These are phyloP conservation scores for Paramecium sonneborni DNA, from an alignment of 73 alveolate species.

Conservation along the genomic window DNA sequence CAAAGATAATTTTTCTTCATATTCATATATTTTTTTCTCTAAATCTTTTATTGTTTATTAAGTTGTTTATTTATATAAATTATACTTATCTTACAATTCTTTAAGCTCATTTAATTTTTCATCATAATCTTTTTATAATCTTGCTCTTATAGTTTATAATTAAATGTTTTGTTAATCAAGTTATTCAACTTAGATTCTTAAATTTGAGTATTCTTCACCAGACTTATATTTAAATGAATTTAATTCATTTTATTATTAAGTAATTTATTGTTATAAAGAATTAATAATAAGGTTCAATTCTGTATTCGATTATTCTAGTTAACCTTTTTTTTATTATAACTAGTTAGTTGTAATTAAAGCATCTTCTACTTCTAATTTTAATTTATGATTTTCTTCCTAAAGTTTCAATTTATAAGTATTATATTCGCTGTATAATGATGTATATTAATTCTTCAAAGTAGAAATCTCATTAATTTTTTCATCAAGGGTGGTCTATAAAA, in stretches of 20 bases:
- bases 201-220: not conserved
- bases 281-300: not conserved
- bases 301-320: not conserved
- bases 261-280: not conserved
- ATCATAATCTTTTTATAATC: not conserved
- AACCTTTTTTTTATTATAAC: not conserved
- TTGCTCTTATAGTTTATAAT: not conserved
- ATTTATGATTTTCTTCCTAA: conserved; percentile 14
- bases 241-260: not conserved
- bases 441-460: not conserved
- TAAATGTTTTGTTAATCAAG: not conserved
- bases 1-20: conserved; percentile 41
- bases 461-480: not conserved
- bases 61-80: not conserved
- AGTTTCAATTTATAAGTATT: not conserved
- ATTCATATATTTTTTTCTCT: conserved; percentile 16
- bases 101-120: not conserved
- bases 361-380: conserved; percentile 7
- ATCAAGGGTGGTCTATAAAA: not conserved
- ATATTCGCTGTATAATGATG: not conserved
- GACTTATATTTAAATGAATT: not conserved
- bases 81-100: not conserved
- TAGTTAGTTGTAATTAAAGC: not conserved
- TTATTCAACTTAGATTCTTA: conserved; percentile 2
- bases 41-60: conserved; percentile 28